Conservation (phyloP, 345 rosid species). For the Hirschfeldia incana region DNA sequence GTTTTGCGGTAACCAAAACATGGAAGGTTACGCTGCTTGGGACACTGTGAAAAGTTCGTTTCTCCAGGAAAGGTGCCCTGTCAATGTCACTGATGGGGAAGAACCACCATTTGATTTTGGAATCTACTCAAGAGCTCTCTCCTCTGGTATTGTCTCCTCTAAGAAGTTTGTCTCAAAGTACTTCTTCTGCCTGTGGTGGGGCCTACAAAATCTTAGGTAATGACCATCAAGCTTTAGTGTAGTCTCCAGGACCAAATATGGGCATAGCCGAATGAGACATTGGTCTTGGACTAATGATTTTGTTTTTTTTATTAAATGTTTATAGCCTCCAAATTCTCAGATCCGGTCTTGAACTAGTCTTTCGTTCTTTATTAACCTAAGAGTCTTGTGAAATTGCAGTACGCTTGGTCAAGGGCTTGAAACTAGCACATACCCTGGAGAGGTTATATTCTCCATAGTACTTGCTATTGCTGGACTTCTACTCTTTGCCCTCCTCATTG, state of each 20-base stretch:
- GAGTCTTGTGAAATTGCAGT: constrained; percentile 43
- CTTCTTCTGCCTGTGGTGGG: constrained; percentile 97
- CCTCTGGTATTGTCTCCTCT: constrained; percentile 71
- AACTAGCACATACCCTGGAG: constrained; percentile 91
- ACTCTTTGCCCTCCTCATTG: constrained; percentile 94
- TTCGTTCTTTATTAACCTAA: background rate
- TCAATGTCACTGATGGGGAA: constrained; percentile 40
- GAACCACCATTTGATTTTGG: constrained; percentile 73
- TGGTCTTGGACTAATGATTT: too few species aligned
- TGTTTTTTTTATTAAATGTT: too few species aligned
- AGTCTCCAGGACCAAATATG: background rate
- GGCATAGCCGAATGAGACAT: too few species aligned
- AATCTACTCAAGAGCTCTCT: constrained; percentile 61
- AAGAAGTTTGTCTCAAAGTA: constrained; percentile 71
- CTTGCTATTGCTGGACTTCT: constrained; percentile 90
- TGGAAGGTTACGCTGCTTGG: constrained; percentile 63
- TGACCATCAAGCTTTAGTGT: background rate
- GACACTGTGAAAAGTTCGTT: constrained; percentile 9
- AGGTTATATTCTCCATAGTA: constrained; percentile 79
- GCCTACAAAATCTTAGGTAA: constrained; percentile 90
- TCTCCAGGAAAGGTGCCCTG: constrained; percentile 44
- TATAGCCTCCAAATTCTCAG: too few species aligned
- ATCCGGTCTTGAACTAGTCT: background rate
- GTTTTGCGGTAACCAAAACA: constrained; percentile 68
- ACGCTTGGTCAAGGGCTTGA: constrained; percentile 96